Evolutionary conservation across 106 monocot species (phyloP), one percentile per base, ranked within the genome.

Genomic region (Narthecium ossifragum): DNA sequence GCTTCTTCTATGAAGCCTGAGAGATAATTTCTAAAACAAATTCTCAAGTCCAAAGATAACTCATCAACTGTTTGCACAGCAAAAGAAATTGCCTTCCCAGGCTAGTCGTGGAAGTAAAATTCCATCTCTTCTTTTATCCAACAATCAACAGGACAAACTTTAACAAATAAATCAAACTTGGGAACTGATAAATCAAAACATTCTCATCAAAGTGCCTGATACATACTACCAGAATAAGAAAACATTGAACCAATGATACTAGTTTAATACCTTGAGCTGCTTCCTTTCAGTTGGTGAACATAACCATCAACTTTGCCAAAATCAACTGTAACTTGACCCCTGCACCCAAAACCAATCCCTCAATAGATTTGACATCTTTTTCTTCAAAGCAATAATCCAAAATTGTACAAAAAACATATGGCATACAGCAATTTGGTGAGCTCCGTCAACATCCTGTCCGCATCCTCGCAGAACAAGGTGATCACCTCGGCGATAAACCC

Each of bases 211-310:
- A n/a, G 43, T 43, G 17, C 18, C 14, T 12, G 43, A 17, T 43
- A 17, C 43, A 43, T 43, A 4, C 1, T 17, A 43, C 14, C 2
- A 43, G 17, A 23, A 2, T 59, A 26, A 48, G 8, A 25, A 27
- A 68, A 47, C 14, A 27, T 31, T 14, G 43, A 20, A 30, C n/a
- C 9, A n/a, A n/a, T n/a, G n/a, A n/a, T n/a, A n/a, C n/a, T 11
- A 65, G 49, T 47, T 8, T 13, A 24, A 26, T 61, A 86, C 85
- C 85, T 86, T 46, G 85, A 70, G 57, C 85, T 86, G 67, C 85
- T 86, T 32, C 85, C 85, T 63, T 86, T 86, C 23, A 86, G 58
- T 26, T 86, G 85, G 47, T 86, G 85, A 46, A 81, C 74, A 50
- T 64, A 71, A 48, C 70, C 62, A 50, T 74, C 77, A 29, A 81